These are phyloP conservation scores for Cercospora nicotianae DNA, from an alignment of 2,329 filamentous ascomycete genomes.

Conservation along the genomic window DNA sequence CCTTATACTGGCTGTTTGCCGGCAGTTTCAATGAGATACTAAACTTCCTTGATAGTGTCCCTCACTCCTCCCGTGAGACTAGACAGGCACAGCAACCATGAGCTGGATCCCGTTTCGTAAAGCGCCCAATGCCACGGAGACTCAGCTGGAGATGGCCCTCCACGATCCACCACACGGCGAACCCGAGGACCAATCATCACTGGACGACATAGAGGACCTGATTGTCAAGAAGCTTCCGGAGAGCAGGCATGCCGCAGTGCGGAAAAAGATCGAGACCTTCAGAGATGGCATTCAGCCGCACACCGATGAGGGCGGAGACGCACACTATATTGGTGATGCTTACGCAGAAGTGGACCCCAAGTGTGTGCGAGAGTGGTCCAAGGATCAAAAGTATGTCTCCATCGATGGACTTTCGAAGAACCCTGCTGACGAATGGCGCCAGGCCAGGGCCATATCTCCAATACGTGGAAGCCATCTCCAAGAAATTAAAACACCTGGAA, in stretches of 20 bases:
- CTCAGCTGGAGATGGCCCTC: too few relatives aligned
- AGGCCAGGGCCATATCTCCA: conserved; percentile 27
- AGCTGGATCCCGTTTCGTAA: too few relatives aligned
- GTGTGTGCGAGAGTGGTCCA: not conserved
- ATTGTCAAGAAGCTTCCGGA: conserved; percentile 2
- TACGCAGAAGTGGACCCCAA: conserved; percentile 20
- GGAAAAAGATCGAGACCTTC: conserved; percentile 1
- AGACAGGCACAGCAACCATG: not conserved
- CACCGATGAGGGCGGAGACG: conserved; percentile 28
- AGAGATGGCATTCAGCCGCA: conserved; percentile 28
- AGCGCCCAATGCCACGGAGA: too few relatives aligned
- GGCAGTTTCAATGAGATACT: too few relatives aligned
- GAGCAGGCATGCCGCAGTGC: not conserved
- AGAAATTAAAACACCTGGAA: conserved; percentile 24
- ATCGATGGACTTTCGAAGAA: not conserved
- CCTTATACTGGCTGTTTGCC: too few relatives aligned
- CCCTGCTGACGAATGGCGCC: not conserved
- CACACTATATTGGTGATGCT: conserved; percentile 29
- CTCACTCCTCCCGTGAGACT: not conserved
- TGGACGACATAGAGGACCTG: too few relatives aligned
- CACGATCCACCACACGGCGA: too few relatives aligned
- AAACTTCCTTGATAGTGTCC: too few relatives aligned
- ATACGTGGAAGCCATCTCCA: conserved; percentile 25
- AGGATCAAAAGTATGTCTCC: not conserved
- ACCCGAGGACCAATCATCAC: too few relatives aligned